Percentiles rank a stretch among this genome's conserved stretches.
Conservation (phyloP, 805 yeast genomes). For the Maudiozyma saulgeensis region DNA sequence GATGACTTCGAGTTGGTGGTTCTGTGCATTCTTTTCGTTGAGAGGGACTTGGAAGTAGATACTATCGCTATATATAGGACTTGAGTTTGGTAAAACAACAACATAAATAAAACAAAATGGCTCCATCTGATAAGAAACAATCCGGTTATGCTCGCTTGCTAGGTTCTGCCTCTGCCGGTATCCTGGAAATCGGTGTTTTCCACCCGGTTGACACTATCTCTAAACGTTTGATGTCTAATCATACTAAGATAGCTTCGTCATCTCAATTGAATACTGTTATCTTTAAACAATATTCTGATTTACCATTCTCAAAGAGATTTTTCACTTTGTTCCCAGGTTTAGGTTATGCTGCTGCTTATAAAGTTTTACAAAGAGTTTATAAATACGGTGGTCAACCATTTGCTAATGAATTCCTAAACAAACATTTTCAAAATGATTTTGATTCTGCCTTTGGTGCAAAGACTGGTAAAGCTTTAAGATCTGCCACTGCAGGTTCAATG, state of each 20-base stretch:
- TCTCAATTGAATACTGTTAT: slow-evolving; percentile 75
- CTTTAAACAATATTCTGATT: slow-evolving; percentile 70
- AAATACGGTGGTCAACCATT: slow-evolving; percentile 99
- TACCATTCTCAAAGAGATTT: slow-evolving; percentile 60
- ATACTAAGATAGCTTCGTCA: slow-evolving; percentile 52
- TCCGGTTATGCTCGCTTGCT: slow-evolving; percentile 82
- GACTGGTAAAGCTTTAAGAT: slow-evolving; percentile 93
- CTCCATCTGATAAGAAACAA: slow-evolving; percentile 56
- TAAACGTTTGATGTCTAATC: slow-evolving; percentile 85
- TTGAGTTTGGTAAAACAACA: too few relatives aligned
- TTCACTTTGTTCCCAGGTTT: slow-evolving; percentile 92
- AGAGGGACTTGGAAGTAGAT: too few relatives aligned
- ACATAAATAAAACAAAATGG: slow-evolving; percentile 3
- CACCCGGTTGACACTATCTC: slow-evolving; percentile 98
- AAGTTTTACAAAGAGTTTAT: slow-evolving; percentile 92
- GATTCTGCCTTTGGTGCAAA: slow-evolving; percentile 79
- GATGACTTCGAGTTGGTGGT: too few relatives aligned
- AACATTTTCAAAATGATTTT: slow-evolving; percentile 59
- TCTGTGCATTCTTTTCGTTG: too few relatives aligned
- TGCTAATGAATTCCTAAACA: slow-evolving; percentile 83
- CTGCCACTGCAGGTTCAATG: slow-evolving; percentile 95
- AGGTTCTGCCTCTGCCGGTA: slow-evolving; percentile 97
- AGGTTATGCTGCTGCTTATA: slow-evolving; percentile 96
- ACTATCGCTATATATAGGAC: too few relatives aligned
- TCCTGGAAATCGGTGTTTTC: slow-evolving; percentile 91